phyloP scores from a whole-genome alignment of 2,329 filamentous ascomycete genomes.

The Pseudocercospora vitis region DNA sequence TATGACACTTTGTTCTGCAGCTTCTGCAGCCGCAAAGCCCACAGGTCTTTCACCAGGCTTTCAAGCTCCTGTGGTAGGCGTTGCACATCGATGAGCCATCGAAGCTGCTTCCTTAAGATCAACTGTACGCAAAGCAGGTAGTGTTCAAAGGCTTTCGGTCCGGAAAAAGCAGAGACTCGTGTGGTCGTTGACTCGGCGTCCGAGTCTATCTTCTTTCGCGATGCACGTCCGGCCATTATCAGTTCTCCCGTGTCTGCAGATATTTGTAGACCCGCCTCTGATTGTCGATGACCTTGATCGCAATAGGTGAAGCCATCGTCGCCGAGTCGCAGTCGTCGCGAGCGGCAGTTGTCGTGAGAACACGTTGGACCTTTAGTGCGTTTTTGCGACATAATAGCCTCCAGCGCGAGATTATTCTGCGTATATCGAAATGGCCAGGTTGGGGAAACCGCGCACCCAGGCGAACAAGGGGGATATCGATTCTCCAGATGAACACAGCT shows the following conservation, averaged over 20 bases:
- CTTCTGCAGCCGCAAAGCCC: constrained; percentile 70
- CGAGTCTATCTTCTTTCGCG: constrained; percentile 30
- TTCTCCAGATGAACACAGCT: too few relatives aligned
- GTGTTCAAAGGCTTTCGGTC: constrained; percentile 69
- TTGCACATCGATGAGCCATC: constrained; percentile 68
- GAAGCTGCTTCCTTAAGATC: constrained; percentile 76
- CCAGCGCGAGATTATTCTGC: too few relatives aligned
- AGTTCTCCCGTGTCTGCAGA: constrained; percentile 37
- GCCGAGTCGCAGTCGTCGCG: constrained; percentile 65
- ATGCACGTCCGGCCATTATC: constrained; percentile 32
- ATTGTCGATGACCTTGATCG: constrained; percentile 73
- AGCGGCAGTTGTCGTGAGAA: constrained; percentile 60
- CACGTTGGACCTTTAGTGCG: constrained; percentile 27
- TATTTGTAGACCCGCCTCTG: constrained; percentile 54
- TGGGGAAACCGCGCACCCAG: too few relatives aligned
- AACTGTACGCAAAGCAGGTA: constrained; percentile 84
- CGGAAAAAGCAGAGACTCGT: constrained; percentile 49
- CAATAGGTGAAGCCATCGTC: constrained; percentile 79
- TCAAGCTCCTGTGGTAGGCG: constrained; percentile 66
- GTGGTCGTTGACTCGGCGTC: constrained; percentile 33
- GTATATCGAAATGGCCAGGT: too few relatives aligned
- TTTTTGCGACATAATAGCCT: constrained; percentile 27
- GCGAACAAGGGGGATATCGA: too few relatives aligned
- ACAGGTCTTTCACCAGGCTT: constrained; percentile 73
- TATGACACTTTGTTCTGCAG: constrained; percentile 46